A percentile compares a stretch with the other conserved stretches of the same genome.
Conservation (phyloP, 169 alveolate species). For the Cryptosporidium tyzzeri region DNA sequence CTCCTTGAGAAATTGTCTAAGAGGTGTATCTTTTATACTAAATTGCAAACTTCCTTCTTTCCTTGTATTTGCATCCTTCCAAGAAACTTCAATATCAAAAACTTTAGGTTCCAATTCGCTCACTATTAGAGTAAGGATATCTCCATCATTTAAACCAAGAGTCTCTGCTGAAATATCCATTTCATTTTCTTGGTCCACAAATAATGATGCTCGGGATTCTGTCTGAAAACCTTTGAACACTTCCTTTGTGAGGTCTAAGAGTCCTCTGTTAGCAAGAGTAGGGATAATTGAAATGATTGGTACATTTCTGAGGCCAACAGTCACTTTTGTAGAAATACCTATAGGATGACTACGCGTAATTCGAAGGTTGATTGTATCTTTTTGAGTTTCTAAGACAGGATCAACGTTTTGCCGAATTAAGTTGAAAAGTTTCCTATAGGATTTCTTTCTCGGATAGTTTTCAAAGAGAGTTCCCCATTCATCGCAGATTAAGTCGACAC, state of each 20-base stretch:
- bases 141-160: slow-evolving; percentile 21
- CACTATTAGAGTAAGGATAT: slow-evolving; percentile 4
- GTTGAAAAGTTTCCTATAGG: background rate
- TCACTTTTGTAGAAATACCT: slow-evolving; percentile 12
- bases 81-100: slow-evolving; percentile 4
- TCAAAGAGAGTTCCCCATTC: slow-evolving; percentile 60
- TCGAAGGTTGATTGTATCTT: background rate
- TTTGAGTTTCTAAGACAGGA: background rate
- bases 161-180: slow-evolving; percentile 1
- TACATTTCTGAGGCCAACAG: background rate
- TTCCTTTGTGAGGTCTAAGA: slow-evolving; percentile 40
- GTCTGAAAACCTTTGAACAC: slow-evolving; percentile 25
- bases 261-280: background rate
- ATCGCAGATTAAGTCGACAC: slow-evolving; percentile 11
- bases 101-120: slow-evolving; percentile 15
- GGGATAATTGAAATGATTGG: slow-evolving; percentile 23
- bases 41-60: slow-evolving; percentile 16
- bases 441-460: slow-evolving; percentile 24
- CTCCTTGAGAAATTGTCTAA: slow-evolving; percentile 4
- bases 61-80: slow-evolving; percentile 50
- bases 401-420: background rate
- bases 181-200: slow-evolving; percentile 5
- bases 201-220: slow-evolving; percentile 1
- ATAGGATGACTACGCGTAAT: slow-evolving; percentile 8
- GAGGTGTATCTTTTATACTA: background rate